phyloP scores from a whole-genome alignment of 805 yeast species.

The Teunomyces stri region DNA sequence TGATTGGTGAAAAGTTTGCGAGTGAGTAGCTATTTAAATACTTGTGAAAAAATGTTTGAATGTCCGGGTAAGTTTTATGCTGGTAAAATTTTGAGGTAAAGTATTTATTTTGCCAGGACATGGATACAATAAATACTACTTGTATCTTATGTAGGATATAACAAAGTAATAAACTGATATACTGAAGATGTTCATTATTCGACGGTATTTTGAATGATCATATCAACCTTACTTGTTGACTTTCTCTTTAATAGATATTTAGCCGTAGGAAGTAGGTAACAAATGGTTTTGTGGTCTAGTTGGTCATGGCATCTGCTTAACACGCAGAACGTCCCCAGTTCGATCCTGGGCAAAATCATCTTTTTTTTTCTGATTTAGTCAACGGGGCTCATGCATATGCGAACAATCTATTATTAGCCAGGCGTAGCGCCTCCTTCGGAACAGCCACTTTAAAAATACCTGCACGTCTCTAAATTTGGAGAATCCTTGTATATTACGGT shows the following conservation, averaged over 20 bases:
- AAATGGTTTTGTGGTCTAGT: conserved; percentile 96
- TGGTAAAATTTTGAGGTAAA: not conserved
- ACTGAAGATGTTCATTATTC: too few relatives aligned
- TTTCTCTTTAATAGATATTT: not conserved
- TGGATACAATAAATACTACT: too few relatives aligned
- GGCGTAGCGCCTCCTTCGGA: not conserved
- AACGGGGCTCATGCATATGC: not conserved
- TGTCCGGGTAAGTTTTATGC: not conserved
- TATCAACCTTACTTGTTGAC: too few relatives aligned
- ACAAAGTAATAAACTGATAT: too few relatives aligned
- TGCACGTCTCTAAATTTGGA: not conserved
- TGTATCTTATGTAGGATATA: too few relatives aligned
- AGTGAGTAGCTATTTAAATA: not conserved
- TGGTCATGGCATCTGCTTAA: conserved; percentile 99
- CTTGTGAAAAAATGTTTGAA: not conserved
- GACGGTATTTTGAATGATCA: too few relatives aligned
- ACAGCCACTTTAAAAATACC: not conserved
- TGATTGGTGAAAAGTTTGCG: too few relatives aligned
- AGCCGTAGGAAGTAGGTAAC: not conserved
- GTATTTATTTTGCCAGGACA: not conserved
- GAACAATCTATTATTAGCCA: not conserved
- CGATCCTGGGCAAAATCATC: conserved; percentile 99
- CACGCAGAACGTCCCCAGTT: conserved; percentile 99
- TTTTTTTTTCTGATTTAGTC: not conserved
- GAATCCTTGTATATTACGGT: not conserved